Evolutionary conservation across 768 basidiomycete species (phyloP).

Genomic region (Lactarius sanguifluus): DNA sequence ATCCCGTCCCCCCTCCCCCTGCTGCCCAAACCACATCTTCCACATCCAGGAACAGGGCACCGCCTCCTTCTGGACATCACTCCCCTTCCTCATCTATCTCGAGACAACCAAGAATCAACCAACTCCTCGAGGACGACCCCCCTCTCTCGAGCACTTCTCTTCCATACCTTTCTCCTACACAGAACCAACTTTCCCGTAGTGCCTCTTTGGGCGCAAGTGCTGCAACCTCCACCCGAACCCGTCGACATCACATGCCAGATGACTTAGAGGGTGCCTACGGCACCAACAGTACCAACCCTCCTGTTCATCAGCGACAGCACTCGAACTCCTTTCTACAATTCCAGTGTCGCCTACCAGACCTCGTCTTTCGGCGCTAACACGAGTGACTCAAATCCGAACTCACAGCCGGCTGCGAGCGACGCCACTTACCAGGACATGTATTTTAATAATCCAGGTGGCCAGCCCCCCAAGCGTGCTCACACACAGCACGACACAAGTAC

Average conservation of each 20-base stretch:
- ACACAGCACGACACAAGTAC: constrained; percentile 53
- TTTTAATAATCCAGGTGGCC: constrained; percentile 49
- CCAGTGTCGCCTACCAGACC: constrained; percentile 59
- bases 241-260: constrained; percentile 68
- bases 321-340: constrained; percentile 56
- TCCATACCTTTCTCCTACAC: constrained; percentile 52
- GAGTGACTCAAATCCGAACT: constrained; percentile 27
- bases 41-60: constrained; percentile 39
- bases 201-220: constrained; percentile 53
- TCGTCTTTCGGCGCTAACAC: constrained; percentile 41
- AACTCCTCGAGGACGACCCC: constrained; percentile 63
- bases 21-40: constrained; percentile 47
- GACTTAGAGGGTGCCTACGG: constrained; percentile 59
- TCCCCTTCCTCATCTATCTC: constrained; percentile 41
- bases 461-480: constrained; percentile 56
- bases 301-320: constrained; percentile 39
- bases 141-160: constrained; percentile 41
- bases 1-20: constrained; percentile 48
- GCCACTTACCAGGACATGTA: constrained; percentile 55
- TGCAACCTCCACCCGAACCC: constrained; percentile 45
- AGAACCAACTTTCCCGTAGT: constrained; percentile 62
- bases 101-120: constrained; percentile 62
- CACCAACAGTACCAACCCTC: constrained; percentile 40
- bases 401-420: constrained; percentile 46
- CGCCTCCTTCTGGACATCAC: constrained; percentile 55